Evolutionary conservation across 495 filamentous ascomycete species (phyloP), one percentile per base, ranked within the genome.

Genomic region (Thermochaetoides thermophila): DNA sequence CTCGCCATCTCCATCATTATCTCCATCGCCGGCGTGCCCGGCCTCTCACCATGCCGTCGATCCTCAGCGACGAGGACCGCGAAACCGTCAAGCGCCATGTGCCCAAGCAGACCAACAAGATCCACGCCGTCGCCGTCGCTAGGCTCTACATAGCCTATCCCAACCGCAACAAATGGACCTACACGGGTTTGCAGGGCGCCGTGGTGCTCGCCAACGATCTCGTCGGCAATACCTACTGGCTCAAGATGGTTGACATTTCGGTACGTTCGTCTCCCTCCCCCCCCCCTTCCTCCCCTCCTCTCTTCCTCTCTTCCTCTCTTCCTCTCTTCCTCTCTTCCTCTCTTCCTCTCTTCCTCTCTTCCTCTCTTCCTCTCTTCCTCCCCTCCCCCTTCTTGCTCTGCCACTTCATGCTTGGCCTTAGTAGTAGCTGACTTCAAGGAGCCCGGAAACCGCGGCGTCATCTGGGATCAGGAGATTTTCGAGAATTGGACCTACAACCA

Each of bases 381-480:
- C n/a, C n/a, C n/a, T n/a, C n/a, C n/a, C n/a, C n/a, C n/a, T n/a
- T n/a, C n/a, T n/a, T n/a, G n/a, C n/a, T n/a, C n/a, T n/a, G n/a
- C n/a, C n/a, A n/a, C n/a, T n/a, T n/a, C n/a, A n/a, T n/a, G n/a
- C n/a, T n/a, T n/a, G n/a, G n/a, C n/a, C n/a, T n/a, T n/a, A n/a
- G n/a, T n/a, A n/a, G n/a, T n/a, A n/a, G n/a, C n/a, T n/a, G n/a
- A n/a, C n/a, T n/a, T n/a, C n/a, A n/a, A 13, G 28, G 45, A 92
- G 84, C 69, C 80, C 21, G 64, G 79, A 28, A 75, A 73, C 54
- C 73, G 78, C 45, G 89, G 91, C 30, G 91, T 97, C 17, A 78
- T 97, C 44, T 97, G 89, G 89, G 89, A 97, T 50, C 85, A 95
- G 59, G 89, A 97, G 55, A 78, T 96, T 44, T 96, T 86, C 53